Evolutionary conservation across 164 flowering plant species (phyloP).

Genomic region (Aristolochia fimbriata): DNA sequence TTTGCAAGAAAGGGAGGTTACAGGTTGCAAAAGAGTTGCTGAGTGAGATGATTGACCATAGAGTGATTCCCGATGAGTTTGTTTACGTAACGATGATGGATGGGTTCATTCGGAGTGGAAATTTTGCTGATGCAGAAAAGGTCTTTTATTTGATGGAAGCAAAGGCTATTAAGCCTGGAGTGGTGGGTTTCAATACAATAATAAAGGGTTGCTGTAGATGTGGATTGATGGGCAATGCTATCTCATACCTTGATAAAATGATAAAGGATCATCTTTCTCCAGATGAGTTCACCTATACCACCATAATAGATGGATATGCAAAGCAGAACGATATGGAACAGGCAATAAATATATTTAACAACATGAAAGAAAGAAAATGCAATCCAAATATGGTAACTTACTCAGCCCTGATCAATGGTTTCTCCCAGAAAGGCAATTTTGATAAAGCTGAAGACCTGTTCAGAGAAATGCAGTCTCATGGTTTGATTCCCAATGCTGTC

Average conservation of each 20-base stretch:
- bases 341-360: slow-evolving; percentile 37
- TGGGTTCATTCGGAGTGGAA: slow-evolving; percentile 51
- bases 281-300: slow-evolving; percentile 65
- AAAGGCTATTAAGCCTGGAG: slow-evolving; percentile 38
- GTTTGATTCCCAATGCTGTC: slow-evolving; percentile 62
- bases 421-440: slow-evolving; percentile 42
- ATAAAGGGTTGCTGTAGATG: slow-evolving; percentile 73
- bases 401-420: slow-evolving; percentile 70
- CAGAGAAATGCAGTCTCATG: slow-evolving; percentile 38
- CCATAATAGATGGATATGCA: slow-evolving; percentile 64
- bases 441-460: slow-evolving; percentile 41
- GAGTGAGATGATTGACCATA: slow-evolving; percentile 56
- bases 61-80: slow-evolving; percentile 47
- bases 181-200: slow-evolving; percentile 65
- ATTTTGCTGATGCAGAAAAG: slow-evolving; percentile 49
- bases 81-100: slow-evolving; percentile 60
- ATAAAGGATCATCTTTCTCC: slow-evolving; percentile 26
- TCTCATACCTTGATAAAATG: slow-evolving; percentile 44
- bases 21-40: slow-evolving; percentile 41
- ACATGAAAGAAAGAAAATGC: slow-evolving; percentile 40
- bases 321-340: slow-evolving; percentile 48
- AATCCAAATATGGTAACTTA: slow-evolving; percentile 71
- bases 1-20: slow-evolving; percentile 59
- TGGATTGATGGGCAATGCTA: slow-evolving; percentile 65
- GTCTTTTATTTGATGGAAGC: slow-evolving; percentile 36